Evolutionary conservation across 2,329 filamentous ascomycete species (phyloP).

Genomic region (Incumbomyces lentus): DNA sequence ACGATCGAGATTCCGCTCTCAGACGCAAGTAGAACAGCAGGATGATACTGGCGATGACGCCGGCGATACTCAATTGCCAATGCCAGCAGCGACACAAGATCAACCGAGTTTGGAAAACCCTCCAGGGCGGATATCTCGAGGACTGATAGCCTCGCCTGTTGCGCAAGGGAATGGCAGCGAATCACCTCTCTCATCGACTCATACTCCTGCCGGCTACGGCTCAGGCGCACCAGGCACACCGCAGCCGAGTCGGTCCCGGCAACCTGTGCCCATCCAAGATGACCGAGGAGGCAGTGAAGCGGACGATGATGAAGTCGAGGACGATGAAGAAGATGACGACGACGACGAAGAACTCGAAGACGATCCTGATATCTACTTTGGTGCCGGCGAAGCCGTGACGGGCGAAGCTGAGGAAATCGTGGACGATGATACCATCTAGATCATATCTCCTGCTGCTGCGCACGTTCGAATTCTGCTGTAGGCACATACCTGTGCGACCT

Average conservation of each 20-base stretch:
- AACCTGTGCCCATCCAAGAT: neutral
- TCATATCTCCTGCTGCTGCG: too few species aligned
- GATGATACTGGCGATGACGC: conserved; percentile 7
- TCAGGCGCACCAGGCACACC: conserved; percentile 2
- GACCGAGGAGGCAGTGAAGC: neutral
- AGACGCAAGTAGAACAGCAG: neutral
- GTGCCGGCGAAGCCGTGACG: neutral
- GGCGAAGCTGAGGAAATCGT: conserved; percentile 4
- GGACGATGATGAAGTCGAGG: conserved; percentile 1
- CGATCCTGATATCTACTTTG: conserved; percentile 7
- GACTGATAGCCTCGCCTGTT: neutral
- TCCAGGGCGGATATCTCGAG: neutral
- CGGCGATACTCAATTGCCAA: neutral
- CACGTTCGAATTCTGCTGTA: too few species aligned
- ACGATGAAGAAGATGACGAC: conserved; percentile 6
- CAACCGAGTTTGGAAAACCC: neutral
- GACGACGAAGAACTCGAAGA: conserved; percentile 2
- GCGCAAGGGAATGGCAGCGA: neutral
- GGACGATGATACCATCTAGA: conserved; percentile 1
- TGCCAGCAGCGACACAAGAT: conserved; percentile 1
- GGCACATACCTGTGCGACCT: too few species aligned
- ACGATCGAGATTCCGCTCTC: conserved; percentile 7
- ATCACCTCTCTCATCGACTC: conserved; percentile 3
- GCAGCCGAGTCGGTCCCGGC: neutral
- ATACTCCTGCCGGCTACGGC: conserved; percentile 5